phyloP scores from a whole-genome alignment of 805 yeast species.

The Suhomyces xylopsoci region DNA sequence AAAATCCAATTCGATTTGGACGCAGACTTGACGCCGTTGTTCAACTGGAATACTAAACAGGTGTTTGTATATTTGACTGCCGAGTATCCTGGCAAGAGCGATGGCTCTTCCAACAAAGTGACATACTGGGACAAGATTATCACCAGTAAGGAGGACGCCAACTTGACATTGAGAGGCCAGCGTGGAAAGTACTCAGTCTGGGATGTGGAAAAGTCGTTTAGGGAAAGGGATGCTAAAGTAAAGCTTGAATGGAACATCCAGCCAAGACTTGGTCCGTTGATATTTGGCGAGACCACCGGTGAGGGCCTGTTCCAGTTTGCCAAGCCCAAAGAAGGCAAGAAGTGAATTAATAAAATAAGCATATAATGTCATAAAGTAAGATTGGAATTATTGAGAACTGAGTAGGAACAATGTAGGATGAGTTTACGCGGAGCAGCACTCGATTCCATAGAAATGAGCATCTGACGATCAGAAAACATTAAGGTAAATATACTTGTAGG shows the following conservation, averaged over 20 bases:
- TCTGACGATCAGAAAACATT: no score
- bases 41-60: constrained; percentile 97
- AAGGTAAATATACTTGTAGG: no score
- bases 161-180: constrained; percentile 46
- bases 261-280: constrained; percentile 81
- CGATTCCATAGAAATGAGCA: no score
- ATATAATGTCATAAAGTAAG: background rate
- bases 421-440: no score
- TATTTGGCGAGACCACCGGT: constrained; percentile 55
- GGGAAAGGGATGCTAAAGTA: constrained; percentile 63
- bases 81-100: constrained; percentile 58
- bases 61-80: constrained; percentile 90
- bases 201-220: constrained; percentile 67
- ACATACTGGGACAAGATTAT: constrained; percentile 92
- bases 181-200: constrained; percentile 81
- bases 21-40: constrained; percentile 70
- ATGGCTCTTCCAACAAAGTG: constrained; percentile 55
- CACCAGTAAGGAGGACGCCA: constrained; percentile 54
- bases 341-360: background rate
- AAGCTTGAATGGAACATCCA: constrained; percentile 88
- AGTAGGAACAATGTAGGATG: background rate
- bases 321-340: constrained; percentile 11
- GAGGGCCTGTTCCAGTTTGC: constrained; percentile 30
- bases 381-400: no score
- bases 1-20: constrained; percentile 69